These are phyloP conservation scores for Xylaria sp. DNA, from an alignment of 2,329 filamentous ascomycete species.

Conservation along the genomic window DNA sequence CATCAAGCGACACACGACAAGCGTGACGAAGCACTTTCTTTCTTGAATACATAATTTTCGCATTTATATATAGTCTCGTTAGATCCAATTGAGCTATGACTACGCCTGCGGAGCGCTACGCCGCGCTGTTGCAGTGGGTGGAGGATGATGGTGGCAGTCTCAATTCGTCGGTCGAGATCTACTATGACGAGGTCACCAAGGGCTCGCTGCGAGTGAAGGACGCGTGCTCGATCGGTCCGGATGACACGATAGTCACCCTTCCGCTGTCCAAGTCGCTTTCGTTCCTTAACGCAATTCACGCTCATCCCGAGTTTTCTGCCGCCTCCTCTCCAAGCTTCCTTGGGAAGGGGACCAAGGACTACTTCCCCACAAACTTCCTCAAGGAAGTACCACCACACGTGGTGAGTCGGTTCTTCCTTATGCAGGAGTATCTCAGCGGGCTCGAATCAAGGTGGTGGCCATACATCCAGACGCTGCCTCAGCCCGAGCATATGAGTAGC, in stretches of 20 bases:
- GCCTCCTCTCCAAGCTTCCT: slow-evolving; percentile 12
- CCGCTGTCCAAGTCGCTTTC: slow-evolving; percentile 59
- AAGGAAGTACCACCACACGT: slow-evolving; percentile 57
- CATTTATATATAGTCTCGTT: slow-evolving; percentile 2
- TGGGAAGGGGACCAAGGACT: slow-evolving; percentile 10
- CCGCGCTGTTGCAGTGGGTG: slow-evolving; percentile 53
- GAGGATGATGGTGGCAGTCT: slow-evolving; percentile 48
- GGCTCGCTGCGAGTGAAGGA: slow-evolving; percentile 57
- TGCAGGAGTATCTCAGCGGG: slow-evolving; percentile 66
- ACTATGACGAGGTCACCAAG: slow-evolving; percentile 52
- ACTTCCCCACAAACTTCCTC: slow-evolving; percentile 56
- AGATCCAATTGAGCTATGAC: slow-evolving; percentile 20
- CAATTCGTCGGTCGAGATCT: slow-evolving; percentile 56
- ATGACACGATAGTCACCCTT: slow-evolving; percentile 54
- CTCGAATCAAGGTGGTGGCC: slow-evolving; percentile 66
- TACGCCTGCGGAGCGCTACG: slow-evolving; percentile 31
- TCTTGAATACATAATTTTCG: too few relatives aligned
- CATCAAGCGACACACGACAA: too few relatives aligned
- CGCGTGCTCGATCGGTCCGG: slow-evolving; percentile 35
- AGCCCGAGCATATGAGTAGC: slow-evolving; percentile 52
- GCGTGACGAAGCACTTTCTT: too few relatives aligned
- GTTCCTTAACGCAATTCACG: slow-evolving; percentile 57
- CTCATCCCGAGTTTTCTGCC: slow-evolving; percentile 32
- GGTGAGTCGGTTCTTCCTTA: slow-evolving; percentile 67
- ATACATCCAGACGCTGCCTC: slow-evolving; percentile 68